phyloP scores from a whole-genome alignment of 1,139 yeast species.

The Taphrina deformans region DNA sequence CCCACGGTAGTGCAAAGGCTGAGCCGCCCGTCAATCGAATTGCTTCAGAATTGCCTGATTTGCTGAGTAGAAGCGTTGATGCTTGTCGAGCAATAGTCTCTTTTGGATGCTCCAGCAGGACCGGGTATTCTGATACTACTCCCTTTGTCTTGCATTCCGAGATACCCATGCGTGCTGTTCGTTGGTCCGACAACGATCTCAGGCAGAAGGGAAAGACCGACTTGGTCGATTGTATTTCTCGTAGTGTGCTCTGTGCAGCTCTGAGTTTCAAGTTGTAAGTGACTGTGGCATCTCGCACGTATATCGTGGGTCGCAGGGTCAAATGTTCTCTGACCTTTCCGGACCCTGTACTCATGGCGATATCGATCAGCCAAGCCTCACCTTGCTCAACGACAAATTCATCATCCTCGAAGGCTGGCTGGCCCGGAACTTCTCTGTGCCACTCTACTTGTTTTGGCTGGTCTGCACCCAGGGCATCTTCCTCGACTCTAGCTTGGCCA shows the following conservation, averaged over 20 bases:
- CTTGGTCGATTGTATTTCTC: slow-evolving; percentile 66
- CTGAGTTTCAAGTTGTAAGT: slow-evolving; percentile 73
- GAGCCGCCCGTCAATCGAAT: slow-evolving; percentile 79
- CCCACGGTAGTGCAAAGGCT: slow-evolving; percentile 72
- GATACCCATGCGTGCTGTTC: slow-evolving; percentile 71
- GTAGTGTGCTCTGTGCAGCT: slow-evolving; percentile 69
- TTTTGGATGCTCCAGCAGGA: slow-evolving; percentile 52
- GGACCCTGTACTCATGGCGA: slow-evolving; percentile 65
- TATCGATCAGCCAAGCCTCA: slow-evolving; percentile 82
- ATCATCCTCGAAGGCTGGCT: slow-evolving; percentile 37
- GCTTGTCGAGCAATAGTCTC: slow-evolving; percentile 64
- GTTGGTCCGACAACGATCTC: slow-evolving; percentile 51
- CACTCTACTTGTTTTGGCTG: slow-evolving; percentile 48
- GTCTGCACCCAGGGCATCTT: slow-evolving; percentile 95
- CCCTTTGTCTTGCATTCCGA: slow-evolving; percentile 79
- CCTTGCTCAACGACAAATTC: slow-evolving; percentile 73
- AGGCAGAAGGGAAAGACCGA: slow-evolving; percentile 93
- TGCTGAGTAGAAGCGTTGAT: slow-evolving; percentile 63
- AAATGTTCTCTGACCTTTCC: slow-evolving; percentile 36
- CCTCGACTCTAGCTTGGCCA: slow-evolving; percentile 91
- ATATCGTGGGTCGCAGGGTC: slow-evolving; percentile 61
- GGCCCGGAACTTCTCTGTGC: slow-evolving; percentile 30
- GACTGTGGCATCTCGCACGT: slow-evolving; percentile 79
- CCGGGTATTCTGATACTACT: slow-evolving; percentile 72
- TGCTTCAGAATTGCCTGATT: slow-evolving; percentile 57